A percentile compares a stretch with the other conserved stretches of the same genome.
Evolutionary conservation across 2,329 filamentous ascomycete genomes (phyloP).

Genomic region (Neoscytalidium dimidiatum): DNA sequence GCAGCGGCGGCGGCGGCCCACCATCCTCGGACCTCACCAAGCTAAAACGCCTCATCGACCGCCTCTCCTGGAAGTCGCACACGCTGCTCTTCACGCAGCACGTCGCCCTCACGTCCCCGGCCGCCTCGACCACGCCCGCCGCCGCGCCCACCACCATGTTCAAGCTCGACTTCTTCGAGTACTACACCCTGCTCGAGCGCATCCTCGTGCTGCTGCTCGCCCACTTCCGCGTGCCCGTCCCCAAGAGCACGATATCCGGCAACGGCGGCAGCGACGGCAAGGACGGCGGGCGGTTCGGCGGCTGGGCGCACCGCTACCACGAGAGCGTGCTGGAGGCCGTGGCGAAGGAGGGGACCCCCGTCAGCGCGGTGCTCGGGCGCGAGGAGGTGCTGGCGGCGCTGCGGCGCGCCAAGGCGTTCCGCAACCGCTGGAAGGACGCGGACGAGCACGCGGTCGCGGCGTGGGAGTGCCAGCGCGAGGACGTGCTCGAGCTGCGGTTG

Average conservation of each 20-base stretch:
- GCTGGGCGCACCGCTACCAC: constrained; percentile 59
- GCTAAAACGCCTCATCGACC: constrained; percentile 17
- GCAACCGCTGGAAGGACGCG: constrained; percentile 73
- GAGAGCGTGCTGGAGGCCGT: constrained; percentile 68
- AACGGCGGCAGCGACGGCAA: constrained; percentile 12
- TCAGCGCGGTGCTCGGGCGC: constrained; percentile 57
- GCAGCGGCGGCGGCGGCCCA: neutral
- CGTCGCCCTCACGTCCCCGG: neutral
- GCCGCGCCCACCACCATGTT: constrained; percentile 55
- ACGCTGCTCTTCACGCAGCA: constrained; percentile 6
- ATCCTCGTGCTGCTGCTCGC: constrained; percentile 68
- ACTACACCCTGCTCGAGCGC: constrained; percentile 71
- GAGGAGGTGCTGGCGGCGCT: constrained; percentile 61
- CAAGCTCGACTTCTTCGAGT: constrained; percentile 77
- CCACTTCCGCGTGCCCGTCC: constrained; percentile 61
- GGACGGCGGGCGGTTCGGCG: constrained; percentile 10
- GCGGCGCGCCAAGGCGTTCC: constrained; percentile 66
- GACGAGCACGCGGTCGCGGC: constrained; percentile 43
- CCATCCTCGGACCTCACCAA: constrained; percentile 4
- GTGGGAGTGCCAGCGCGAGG: constrained; percentile 10
- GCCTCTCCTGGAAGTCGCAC: constrained; percentile 15
- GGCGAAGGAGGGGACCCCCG: constrained; percentile 57
- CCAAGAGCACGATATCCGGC: constrained; percentile 17
- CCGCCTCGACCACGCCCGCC: neutral
- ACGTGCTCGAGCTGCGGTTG: constrained; percentile 1